Base-by-base conservation (phyloP, 2,329 filamentous ascomycete genomes). In the Fusarium keratoplasticum region DNA sequence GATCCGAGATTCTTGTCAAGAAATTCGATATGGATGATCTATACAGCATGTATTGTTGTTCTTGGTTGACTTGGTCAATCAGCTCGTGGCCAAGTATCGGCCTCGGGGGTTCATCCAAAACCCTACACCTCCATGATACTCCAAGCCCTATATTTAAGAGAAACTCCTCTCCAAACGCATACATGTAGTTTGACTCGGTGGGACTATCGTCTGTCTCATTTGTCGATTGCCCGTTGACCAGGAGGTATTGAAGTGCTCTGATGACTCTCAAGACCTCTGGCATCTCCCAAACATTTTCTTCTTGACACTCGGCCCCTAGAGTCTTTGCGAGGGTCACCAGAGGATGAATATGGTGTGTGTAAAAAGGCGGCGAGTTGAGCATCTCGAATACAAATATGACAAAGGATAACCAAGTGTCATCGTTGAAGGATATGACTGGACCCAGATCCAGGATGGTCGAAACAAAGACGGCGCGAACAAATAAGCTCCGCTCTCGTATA, bases 361-460 rank as follows among this genome's bases (percentile, higher is more conserved):
- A 3, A 13, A 13, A 2, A 14, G 11, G 1, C 9, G 18, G 0
- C 0, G 0, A 36, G 1, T 22, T 25, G 29, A 38, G 14, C 35
- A 64, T 38, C 1, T 29, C 14, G n/a, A 64, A 31, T 0, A 70
- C 1, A 18, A 52, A 63, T 3, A 5, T 20, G 1, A 54, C 16
- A 14, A 59, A 69, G 1, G 5, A 7, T 7, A 27, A 2, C 40
- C 50, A 64, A 6, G 14, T 2, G 18, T 59, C 18, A 2, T 8
- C 4, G n/a, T 10, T 22, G 6, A 50, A 14, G 9, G 40, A 36
- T 4, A 14, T 3, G 1, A 18, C 20, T 6, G 58, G 22, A 5
- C 29, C 63, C 27, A 16, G 1, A 7, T 59, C 58, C 9, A 58
- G 0, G 4, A 59, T 18, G 0, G 6, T 64, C 0, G 54, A 52